A percentile compares a stretch with the other conserved stretches of the same genome.
Conservation (phyloP, 306 rosid species). For the Glycine tomentella region DNA sequence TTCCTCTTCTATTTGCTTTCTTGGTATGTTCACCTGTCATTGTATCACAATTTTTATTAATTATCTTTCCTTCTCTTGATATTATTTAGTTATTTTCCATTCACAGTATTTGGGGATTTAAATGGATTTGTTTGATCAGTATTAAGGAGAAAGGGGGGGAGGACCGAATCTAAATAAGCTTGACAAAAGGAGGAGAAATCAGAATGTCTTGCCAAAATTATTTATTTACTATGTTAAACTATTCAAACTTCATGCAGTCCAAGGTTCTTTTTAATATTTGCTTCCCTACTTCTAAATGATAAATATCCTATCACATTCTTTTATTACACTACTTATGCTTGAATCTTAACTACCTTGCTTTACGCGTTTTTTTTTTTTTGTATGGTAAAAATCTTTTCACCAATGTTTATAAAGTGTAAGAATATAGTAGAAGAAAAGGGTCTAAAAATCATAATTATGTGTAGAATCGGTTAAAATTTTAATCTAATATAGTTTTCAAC, state of each 20-base stretch:
- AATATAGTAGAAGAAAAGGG: background rate
- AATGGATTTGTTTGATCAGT: no score
- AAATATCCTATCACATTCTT: no score
- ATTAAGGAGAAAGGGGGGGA: no score
- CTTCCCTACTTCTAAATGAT: background rate
- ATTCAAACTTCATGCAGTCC: background rate
- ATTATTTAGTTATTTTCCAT: background rate
- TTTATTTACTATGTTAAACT: background rate
- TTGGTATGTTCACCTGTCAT: slow-evolving; percentile 37
- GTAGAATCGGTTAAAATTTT: background rate
- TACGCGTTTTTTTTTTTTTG: no score
- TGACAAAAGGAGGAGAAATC: no score
- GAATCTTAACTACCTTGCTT: no score
- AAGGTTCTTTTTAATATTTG: background rate
- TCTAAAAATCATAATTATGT: background rate
- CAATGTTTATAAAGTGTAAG: no score
- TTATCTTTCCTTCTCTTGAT: background rate
- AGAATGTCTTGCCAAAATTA: no score
- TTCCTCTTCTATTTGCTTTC: slow-evolving; percentile 41
- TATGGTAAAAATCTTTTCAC: no score
- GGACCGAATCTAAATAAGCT: no score
- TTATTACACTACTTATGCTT: no score
- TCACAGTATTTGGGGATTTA: background rate
- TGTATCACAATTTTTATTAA: background rate
- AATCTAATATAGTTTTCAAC: no score